phyloP scores from a whole-genome alignment of 371 early-diverging fungal genomes.

The Mucor mucedo region DNA sequence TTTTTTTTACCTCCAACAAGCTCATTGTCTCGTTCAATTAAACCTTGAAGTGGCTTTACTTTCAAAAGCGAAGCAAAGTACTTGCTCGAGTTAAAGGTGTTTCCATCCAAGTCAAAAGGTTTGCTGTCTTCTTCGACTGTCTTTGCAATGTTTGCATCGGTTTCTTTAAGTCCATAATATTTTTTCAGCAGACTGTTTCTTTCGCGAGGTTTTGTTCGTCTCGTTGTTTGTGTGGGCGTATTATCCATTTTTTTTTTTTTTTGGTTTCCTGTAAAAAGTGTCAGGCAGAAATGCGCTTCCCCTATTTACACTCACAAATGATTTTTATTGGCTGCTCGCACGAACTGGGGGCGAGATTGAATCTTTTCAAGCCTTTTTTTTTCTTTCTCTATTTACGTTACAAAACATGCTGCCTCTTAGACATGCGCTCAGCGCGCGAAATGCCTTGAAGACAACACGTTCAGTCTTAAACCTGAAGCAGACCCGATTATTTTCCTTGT shows the following conservation, averaged over 20 bases:
- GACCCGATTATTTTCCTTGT: slow-evolving; percentile 4
- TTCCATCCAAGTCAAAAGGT: slow-evolving; percentile 55
- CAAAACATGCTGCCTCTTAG: not conserved
- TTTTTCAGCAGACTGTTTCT: slow-evolving; percentile 40
- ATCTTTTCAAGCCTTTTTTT: slow-evolving; percentile 1
- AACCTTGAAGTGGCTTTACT: slow-evolving; percentile 67
- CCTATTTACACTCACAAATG: too few relatives aligned
- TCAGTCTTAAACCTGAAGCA: not conserved
- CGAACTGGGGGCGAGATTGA: too few relatives aligned
- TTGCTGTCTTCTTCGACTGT: slow-evolving; percentile 23
- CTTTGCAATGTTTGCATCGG: not conserved
- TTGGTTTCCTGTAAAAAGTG: too few relatives aligned
- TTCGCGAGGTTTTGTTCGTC: slow-evolving; percentile 23
- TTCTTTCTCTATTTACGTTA: slow-evolving; percentile 2
- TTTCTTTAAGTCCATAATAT: slow-evolving; percentile 45
- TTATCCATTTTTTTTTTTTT: slow-evolving; percentile 5
- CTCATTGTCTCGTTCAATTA: slow-evolving; percentile 76
- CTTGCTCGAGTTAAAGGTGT: slow-evolving; percentile 75
- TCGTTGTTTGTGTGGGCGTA: not conserved
- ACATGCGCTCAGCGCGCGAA: not conserved
- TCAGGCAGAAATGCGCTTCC: too few relatives aligned
- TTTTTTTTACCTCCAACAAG: slow-evolving; percentile 64
- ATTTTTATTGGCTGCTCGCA: too few relatives aligned
- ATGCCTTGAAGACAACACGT: not conserved
- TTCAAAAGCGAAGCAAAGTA: slow-evolving; percentile 74